Conservation (phyloP, 345 rosid species). For the Eutrema heterophyllum region DNA sequence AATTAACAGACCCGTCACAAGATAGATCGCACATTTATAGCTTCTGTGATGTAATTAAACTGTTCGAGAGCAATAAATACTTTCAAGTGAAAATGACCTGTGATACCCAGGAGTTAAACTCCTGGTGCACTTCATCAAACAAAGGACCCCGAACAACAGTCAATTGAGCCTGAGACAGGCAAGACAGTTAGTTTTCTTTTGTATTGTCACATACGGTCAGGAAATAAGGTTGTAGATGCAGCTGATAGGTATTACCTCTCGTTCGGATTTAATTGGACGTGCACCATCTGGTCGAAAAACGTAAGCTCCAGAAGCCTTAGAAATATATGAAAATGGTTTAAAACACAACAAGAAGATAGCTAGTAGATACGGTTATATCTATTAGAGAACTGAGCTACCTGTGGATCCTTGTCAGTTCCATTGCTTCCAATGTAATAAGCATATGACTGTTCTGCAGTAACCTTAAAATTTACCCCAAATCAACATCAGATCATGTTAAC, state of each 20-base stretch:
- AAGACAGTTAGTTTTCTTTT: conserved; percentile 19
- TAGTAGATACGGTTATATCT: neutral
- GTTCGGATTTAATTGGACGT: conserved; percentile 42
- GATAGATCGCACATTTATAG: neutral
- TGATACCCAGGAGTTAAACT: conserved; percentile 72
- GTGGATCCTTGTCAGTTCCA: conserved; percentile 87
- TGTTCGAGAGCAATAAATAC: neutral
- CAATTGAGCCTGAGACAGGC: conserved; percentile 45
- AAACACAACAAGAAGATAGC: neutral
- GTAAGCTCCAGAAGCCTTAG: conserved; percentile 92
- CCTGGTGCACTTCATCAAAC: conserved; percentile 83
- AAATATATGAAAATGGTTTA: neutral
- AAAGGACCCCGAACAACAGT: conserved; percentile 69
- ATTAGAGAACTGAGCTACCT: conserved; percentile 44
- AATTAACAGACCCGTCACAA: conserved; percentile 12
- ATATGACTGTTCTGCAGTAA: conserved; percentile 59
- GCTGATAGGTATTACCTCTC: conserved; percentile 42
- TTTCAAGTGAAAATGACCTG: conserved; percentile 49
- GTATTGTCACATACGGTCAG: neutral
- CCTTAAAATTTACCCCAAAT: conserved; percentile 39
- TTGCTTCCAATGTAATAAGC: conserved; percentile 82
- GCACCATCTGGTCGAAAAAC: conserved; percentile 80
- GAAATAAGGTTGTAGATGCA: conserved; percentile 14
- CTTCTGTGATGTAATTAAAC: neutral
- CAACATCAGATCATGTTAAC: conserved; percentile 17